A percentile compares a stretch with the other conserved stretches of the same genome.
Conservation (phyloP, 495 filamentous ascomycete species). For the Monascus purpureus region DNA sequence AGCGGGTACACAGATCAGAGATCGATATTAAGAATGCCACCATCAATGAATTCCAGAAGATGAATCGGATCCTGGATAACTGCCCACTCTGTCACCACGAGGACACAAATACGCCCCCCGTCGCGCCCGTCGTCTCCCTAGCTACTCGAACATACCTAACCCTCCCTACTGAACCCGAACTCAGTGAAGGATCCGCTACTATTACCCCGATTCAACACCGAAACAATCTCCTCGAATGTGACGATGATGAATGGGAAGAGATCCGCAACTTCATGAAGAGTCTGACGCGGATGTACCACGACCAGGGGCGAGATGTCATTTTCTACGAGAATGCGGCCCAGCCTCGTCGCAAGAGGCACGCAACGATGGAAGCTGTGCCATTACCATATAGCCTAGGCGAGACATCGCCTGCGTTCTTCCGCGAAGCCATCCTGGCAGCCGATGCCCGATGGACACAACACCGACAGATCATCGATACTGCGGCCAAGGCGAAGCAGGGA, state of each 20-base stretch:
- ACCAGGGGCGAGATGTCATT: slow-evolving; percentile 76
- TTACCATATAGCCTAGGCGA: slow-evolving; percentile 78
- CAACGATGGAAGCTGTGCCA: slow-evolving; percentile 73
- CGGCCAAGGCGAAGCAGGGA: slow-evolving; percentile 50
- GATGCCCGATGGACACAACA: slow-evolving; percentile 96
- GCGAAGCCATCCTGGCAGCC: slow-evolving; percentile 74
- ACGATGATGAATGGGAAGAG: slow-evolving; percentile 99
- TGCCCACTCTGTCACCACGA: slow-evolving; percentile 92
- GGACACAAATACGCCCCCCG: slow-evolving; percentile 66
- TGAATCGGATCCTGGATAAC: slow-evolving; percentile 73
- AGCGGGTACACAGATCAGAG: slow-evolving; percentile 75
- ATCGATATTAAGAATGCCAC: slow-evolving; percentile 80
- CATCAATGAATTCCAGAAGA: slow-evolving; percentile 77
- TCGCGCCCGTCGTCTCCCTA: slow-evolving; percentile 80
- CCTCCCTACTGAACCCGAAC: slow-evolving; percentile 78
- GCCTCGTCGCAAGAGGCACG: slow-evolving; percentile 66
- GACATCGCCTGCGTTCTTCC: slow-evolving; percentile 88
- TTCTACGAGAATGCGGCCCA: slow-evolving; percentile 96
- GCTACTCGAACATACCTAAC: slow-evolving; percentile 81
- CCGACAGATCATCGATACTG: slow-evolving; percentile 83
- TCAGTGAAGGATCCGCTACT: slow-evolving; percentile 67
- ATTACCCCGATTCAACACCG: slow-evolving; percentile 86
- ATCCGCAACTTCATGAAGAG: slow-evolving; percentile 99
- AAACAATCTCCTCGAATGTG: slow-evolving; percentile 85
- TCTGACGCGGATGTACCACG: slow-evolving; percentile 82